A percentile compares a stretch with the other conserved stretches of the same genome.
Evolutionary conservation across 306 rosid species (phyloP).

Genomic region (Pterocarpus santalinus): DNA sequence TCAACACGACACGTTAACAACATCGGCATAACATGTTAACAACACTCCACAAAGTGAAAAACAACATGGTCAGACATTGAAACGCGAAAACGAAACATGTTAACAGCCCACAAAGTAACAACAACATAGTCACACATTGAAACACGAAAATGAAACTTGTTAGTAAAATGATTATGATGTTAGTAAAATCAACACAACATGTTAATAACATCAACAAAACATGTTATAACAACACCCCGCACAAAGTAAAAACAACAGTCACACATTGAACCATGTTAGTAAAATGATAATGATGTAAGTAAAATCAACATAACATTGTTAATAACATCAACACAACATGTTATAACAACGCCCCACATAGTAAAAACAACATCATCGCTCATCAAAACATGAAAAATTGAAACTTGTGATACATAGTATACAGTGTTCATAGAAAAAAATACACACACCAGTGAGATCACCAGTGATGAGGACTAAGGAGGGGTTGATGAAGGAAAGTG

Average conservation of each 20-base stretch:
- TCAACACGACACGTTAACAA: neutral
- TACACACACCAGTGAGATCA: slow-evolving; percentile 80
- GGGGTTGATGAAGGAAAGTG: slow-evolving; percentile 92
- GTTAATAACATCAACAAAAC: too few relatives aligned
- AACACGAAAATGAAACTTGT: neutral
- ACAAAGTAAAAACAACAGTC: too few relatives aligned
- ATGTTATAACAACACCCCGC: too few relatives aligned
- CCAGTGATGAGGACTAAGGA: slow-evolving; percentile 94
- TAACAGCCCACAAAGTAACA: neutral
- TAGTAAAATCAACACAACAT: too few relatives aligned
- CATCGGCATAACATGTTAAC: neutral
- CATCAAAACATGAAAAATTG: neutral
- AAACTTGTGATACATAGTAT: neutral
- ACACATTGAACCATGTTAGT: neutral
- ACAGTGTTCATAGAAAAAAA: neutral
- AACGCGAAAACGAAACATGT: neutral
- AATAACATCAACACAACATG: neutral
- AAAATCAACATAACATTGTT: neutral
- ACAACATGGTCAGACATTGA: neutral
- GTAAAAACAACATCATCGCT: neutral
- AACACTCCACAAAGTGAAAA: slow-evolving; percentile 14
- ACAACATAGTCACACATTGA: neutral
- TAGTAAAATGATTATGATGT: too few relatives aligned
- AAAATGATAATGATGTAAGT: neutral
- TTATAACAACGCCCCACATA: neutral